Percentiles rank a stretch among this genome's conserved stretches.
These are phyloP conservation scores for Rosa multiflora DNA, from an alignment of 306 rosid species.

Conservation along the genomic window DNA sequence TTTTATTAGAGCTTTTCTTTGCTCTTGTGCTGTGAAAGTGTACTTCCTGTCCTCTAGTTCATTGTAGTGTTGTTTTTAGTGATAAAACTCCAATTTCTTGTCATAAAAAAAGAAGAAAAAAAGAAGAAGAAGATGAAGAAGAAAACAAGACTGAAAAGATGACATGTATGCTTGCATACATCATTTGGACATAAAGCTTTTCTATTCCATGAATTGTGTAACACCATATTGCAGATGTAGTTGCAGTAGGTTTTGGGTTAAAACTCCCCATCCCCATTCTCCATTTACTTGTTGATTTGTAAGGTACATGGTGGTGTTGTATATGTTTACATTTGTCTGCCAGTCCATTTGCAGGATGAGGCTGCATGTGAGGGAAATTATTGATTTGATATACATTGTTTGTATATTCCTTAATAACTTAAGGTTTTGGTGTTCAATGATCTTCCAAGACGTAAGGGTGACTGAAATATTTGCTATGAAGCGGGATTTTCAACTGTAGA, in stretches of 20 bases:
- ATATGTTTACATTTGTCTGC: neutral
- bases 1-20: neutral
- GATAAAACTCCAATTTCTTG: neutral
- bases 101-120: neutral
- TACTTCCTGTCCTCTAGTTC: neutral
- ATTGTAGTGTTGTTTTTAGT: neutral
- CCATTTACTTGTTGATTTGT: neutral
- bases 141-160: neutral
- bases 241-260: neutral
- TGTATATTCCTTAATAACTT: neutral
- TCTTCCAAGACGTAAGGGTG: neutral
- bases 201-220: too few species aligned
- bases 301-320: neutral
- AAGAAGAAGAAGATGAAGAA: too few species aligned
- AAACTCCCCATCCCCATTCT: neutral
- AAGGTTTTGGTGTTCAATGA: neutral
- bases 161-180: too few species aligned
- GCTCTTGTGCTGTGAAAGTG: neutral
- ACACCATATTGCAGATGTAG: neutral
- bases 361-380: neutral
- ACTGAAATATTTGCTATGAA: neutral
- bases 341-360: neutral
- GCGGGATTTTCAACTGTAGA: neutral
- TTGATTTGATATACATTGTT: neutral
- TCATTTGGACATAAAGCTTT: too few species aligned